Percentiles rank a stretch among this genome's conserved stretches.
Evolutionary conservation across 768 basidiomycete species (phyloP).

Genomic region (Antrodiella citrinella): DNA sequence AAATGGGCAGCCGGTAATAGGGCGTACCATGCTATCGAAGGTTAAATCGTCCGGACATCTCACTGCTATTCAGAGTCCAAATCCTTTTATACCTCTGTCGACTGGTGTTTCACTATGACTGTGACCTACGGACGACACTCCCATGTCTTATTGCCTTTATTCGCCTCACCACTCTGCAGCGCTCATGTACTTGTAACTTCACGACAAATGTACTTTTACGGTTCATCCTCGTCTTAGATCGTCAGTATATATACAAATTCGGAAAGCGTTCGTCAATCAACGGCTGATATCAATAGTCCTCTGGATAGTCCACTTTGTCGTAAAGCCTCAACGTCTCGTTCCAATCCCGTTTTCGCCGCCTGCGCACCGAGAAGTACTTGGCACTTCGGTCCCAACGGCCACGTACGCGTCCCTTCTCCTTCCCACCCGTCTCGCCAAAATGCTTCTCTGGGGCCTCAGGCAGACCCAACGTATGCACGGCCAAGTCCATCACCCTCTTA

Average conservation of each 20-base stretch:
- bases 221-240: neutral
- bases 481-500: slow-evolving; percentile 58
- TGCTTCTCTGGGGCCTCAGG: slow-evolving; percentile 63
- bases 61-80: too few species aligned
- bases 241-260: slow-evolving; percentile 4
- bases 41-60: too few species aligned
- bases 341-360: slow-evolving; percentile 83
- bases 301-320: slow-evolving; percentile 77
- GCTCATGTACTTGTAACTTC: too few species aligned
- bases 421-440: slow-evolving; percentile 50
- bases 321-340: slow-evolving; percentile 79
- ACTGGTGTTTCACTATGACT: too few species aligned
- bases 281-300: slow-evolving; percentile 36
- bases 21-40: slow-evolving; percentile 39
- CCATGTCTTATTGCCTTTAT: too few species aligned
- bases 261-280: too few species aligned
- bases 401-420: slow-evolving; percentile 63
- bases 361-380: slow-evolving; percentile 71
- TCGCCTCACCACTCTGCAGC: too few species aligned
- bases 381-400: slow-evolving; percentile 62
- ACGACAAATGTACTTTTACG: neutral
- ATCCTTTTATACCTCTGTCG: too few species aligned
- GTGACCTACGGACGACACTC: too few species aligned
- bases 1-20: slow-evolving; percentile 75
- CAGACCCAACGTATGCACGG: slow-evolving; percentile 47